These are phyloP conservation scores for Aureobasidium sp. DNA, from an alignment of 2,329 filamentous ascomycete species.

Conservation along the genomic window DNA sequence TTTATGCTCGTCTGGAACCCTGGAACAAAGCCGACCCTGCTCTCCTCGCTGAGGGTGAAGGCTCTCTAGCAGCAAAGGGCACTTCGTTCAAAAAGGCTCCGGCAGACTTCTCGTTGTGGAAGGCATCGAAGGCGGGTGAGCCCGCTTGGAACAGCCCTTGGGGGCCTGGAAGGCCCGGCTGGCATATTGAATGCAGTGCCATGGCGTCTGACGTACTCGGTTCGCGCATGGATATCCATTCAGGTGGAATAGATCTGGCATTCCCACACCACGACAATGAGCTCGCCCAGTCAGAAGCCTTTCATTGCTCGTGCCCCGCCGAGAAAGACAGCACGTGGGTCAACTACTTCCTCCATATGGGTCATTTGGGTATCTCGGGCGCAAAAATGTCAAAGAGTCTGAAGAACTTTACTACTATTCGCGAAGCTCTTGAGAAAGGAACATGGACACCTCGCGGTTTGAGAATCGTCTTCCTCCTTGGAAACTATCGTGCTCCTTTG, in stretches of 20 bases:
- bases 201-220: constrained; percentile 91
- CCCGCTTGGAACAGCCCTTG: constrained; percentile 83
- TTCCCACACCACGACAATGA: constrained; percentile 95
- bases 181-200: constrained; percentile 95
- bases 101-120: constrained; percentile 90
- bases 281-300: constrained; percentile 82
- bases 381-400: constrained; percentile 94
- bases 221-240: constrained; percentile 81
- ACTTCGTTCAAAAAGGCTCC: constrained; percentile 60
- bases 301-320: constrained; percentile 44
- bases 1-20: constrained; percentile 76
- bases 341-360: constrained; percentile 94
- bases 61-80: constrained; percentile 49
- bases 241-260: constrained; percentile 80
- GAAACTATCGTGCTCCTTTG: constrained; percentile 82
- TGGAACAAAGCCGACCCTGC: constrained; percentile 78
- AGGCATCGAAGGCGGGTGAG: constrained; percentile 83
- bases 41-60: constrained; percentile 81
- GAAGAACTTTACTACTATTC: constrained; percentile 88
- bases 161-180: constrained; percentile 81
- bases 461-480: constrained; percentile 78
- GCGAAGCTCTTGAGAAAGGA: constrained; percentile 61
- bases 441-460: constrained; percentile 71
- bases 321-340: constrained; percentile 55
- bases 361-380: constrained; percentile 78